These are phyloP conservation scores for Abrus pulchellus DNA, from an alignment of 306 rosid species.

Conservation along the genomic window DNA sequence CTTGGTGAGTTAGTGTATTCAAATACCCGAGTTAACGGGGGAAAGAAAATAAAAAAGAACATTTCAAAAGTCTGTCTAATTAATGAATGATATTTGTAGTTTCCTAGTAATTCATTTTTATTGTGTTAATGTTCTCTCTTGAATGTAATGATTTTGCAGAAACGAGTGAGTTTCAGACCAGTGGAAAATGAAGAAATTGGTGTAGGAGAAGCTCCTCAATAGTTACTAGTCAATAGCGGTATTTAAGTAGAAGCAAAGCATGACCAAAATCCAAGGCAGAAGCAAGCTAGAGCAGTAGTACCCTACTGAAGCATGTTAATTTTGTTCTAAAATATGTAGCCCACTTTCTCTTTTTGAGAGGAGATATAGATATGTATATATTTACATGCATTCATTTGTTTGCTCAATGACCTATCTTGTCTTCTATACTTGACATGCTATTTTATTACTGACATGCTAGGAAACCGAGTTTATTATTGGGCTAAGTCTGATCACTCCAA, in stretches of 20 bases:
- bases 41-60: background rate
- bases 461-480: too few relatives aligned
- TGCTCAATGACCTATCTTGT: too few relatives aligned
- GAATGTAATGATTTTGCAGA: constrained; percentile 56
- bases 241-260: background rate
- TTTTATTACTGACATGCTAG: too few relatives aligned
- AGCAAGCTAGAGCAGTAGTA: constrained; percentile 11
- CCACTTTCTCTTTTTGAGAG: background rate
- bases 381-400: background rate
- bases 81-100: constrained; percentile 1
- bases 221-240: background rate
- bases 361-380: constrained; percentile 1
- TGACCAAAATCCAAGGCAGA: background rate
- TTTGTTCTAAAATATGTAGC: background rate
- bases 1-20: background rate
- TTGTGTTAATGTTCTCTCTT: background rate
- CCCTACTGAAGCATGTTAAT: background rate
- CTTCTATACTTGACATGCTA: too few relatives aligned
- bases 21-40: background rate
- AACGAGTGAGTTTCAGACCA: constrained; percentile 72
- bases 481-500: too few relatives aligned
- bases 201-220: constrained; percentile 41
- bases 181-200: constrained; percentile 58
- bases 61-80: background rate
- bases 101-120: background rate